phyloP scores from a whole-genome alignment of 1,284 basidiomycete genomes.

The Fomitiporia mediterranea region DNA sequence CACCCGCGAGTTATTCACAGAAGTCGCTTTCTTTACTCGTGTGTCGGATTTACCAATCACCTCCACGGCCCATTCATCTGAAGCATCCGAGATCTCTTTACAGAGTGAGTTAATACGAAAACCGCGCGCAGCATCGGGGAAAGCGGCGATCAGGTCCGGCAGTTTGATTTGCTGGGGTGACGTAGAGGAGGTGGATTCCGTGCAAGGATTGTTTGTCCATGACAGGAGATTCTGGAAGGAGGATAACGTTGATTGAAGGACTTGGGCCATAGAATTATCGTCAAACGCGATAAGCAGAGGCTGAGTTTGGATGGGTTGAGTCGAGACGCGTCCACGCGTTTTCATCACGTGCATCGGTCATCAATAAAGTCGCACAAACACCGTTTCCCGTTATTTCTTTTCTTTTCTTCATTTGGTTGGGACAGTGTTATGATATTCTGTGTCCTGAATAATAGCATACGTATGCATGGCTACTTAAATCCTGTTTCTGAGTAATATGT shows the following conservation, averaged over 20 bases:
- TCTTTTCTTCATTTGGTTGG: too few relatives aligned
- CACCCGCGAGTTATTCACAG: too few relatives aligned
- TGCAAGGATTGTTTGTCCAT: neutral
- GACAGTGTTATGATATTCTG: too few relatives aligned
- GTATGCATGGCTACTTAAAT: too few relatives aligned
- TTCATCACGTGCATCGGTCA: neutral
- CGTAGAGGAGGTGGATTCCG: neutral
- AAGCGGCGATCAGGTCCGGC: neutral
- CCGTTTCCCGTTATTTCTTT: neutral
- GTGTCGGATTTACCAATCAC: neutral
- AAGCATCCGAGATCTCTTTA: constrained; percentile 1
- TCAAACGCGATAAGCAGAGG: neutral
- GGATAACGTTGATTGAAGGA: neutral
- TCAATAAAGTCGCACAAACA: neutral
- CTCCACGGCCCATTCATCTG: neutral
- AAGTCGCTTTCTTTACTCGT: neutral
- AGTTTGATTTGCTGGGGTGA: neutral
- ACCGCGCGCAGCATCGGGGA: constrained; percentile 4
- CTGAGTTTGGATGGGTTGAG: neutral
- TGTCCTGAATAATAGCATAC: too few relatives aligned
- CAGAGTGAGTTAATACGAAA: constrained; percentile 9
- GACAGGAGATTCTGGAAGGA: neutral
- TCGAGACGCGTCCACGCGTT: neutral
- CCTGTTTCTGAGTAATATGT: too few relatives aligned
- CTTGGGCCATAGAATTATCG: neutral